A percentile compares a stretch with the other conserved stretches of the same genome.
Evolutionary conservation across 139 green algal species (phyloP).

Genomic region (Volvox reticuliferus): DNA sequence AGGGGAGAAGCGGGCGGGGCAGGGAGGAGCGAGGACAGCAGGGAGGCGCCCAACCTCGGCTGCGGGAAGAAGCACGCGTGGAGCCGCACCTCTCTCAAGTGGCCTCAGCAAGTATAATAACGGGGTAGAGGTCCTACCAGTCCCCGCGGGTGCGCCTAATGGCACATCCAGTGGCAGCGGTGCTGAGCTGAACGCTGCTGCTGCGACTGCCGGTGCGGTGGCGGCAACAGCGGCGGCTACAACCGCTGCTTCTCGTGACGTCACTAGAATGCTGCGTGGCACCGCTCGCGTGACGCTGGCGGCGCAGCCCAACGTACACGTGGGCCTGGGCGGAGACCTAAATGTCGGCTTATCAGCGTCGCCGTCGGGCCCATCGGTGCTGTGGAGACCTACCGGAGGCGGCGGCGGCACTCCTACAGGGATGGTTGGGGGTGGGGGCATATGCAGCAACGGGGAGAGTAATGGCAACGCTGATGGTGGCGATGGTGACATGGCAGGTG

Average conservation of each 20-base stretch:
- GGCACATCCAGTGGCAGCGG: no score
- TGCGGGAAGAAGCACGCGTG: background rate
- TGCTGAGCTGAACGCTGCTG: background rate
- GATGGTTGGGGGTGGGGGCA: background rate
- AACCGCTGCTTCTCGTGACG: background rate
- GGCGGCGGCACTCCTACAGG: background rate
- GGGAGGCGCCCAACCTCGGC: background rate
- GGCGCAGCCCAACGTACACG: background rate
- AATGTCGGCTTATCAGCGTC: background rate
- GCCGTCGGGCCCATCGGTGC: background rate
- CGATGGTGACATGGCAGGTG: background rate
- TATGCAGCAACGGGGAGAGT: background rate
- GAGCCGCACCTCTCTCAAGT: background rate
- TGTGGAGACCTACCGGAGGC: background rate
- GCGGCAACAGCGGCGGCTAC: background rate
- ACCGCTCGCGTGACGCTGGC: background rate
- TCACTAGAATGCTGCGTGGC: background rate
- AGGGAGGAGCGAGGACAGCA: background rate
- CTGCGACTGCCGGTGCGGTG: background rate
- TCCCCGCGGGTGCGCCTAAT: background rate
- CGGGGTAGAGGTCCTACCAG: background rate
- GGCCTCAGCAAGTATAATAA: background rate
- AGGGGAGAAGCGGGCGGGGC: background rate
- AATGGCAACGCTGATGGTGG: background rate
- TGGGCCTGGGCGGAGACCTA: background rate